Evolutionary conservation across 768 basidiomycete species (phyloP).

Genomic region (Boletus rex-veris): DNA sequence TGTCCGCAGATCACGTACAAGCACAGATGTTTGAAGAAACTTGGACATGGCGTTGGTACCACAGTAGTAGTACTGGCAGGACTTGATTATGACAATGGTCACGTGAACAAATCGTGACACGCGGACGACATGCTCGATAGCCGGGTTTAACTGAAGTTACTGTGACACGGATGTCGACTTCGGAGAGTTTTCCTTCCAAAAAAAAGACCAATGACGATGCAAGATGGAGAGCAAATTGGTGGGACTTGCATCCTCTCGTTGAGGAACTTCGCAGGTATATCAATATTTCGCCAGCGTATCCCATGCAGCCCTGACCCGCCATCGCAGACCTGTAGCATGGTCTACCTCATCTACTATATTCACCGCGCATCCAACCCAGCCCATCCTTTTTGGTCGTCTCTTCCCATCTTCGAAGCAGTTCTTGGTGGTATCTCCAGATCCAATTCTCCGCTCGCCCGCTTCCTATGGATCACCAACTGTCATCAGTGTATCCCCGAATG

Average conservation of each 20-base stretch:
- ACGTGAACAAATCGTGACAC: not conserved
- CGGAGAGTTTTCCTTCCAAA: slow-evolving; percentile 42
- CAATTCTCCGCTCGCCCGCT: slow-evolving; percentile 41
- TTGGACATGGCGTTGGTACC: slow-evolving; percentile 16
- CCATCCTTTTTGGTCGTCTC: slow-evolving; percentile 57
- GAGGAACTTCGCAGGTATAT: slow-evolving; percentile 55
- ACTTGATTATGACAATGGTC: not conserved
- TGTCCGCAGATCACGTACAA: slow-evolving; percentile 57
- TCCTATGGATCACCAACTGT: slow-evolving; percentile 61
- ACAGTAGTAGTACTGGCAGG: not conserved
- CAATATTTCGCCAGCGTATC: not conserved
- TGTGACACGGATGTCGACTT: slow-evolving; percentile 20
- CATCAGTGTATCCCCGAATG: slow-evolving; percentile 56
- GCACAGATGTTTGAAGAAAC: slow-evolving; percentile 42
- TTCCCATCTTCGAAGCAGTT: slow-evolving; percentile 73
- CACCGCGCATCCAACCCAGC: slow-evolving; percentile 60
- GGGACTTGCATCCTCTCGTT: slow-evolving; percentile 63
- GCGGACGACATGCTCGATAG: no score
- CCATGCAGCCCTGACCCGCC: not conserved
- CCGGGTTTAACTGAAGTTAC: not conserved
- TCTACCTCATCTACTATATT: slow-evolving; percentile 66
- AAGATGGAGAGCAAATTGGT: slow-evolving; percentile 67
- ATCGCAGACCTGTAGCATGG: slow-evolving; percentile 65
- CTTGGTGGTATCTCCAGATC: slow-evolving; percentile 49
- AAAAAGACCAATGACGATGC: slow-evolving; percentile 51